Evolutionary conservation across 2,329 filamentous ascomycete genomes (phyloP).

Genomic region (Arthrobotrys megalospora): DNA sequence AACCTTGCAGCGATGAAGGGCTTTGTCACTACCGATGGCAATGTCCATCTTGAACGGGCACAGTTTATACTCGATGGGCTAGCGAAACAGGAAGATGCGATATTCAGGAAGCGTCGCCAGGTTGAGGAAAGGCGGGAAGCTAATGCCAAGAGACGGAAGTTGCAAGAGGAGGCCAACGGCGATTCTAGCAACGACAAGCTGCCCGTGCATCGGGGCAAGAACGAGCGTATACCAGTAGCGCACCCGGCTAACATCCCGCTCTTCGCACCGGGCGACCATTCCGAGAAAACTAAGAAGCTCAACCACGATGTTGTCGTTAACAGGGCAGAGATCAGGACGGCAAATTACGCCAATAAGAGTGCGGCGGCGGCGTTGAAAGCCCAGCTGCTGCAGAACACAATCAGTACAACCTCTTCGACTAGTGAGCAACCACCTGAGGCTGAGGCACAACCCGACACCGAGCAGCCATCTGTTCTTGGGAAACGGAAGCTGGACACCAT

Average conservation of each 20-base stretch:
- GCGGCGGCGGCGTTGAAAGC: conserved; percentile 90
- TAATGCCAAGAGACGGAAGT: conserved; percentile 81
- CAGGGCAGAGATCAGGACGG: conserved; percentile 76
- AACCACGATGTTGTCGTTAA: conserved; percentile 93
- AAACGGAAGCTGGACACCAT: conserved; percentile 84
- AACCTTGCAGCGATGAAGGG: conserved; percentile 92
- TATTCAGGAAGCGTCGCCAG: conserved; percentile 90
- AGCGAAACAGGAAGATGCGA: conserved; percentile 91
- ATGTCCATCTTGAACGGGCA: conserved; percentile 86
- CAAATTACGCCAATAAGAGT: conserved; percentile 90
- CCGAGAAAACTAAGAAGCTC: conserved; percentile 74
- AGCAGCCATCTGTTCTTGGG: conserved; percentile 71
- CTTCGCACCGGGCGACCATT: conserved; percentile 73
- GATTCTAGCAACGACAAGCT: conserved; percentile 35
- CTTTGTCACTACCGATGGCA: conserved; percentile 94
- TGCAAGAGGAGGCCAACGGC: conserved; percentile 72
- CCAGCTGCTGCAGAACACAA: conserved; percentile 73
- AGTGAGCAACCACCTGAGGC: conserved; percentile 5
- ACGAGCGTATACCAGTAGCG: conserved; percentile 66
- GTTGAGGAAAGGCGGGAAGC: conserved; percentile 86
- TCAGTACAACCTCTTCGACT: conserved; percentile 29
- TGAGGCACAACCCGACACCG: conserved; percentile 62
- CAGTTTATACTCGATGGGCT: conserved; percentile 90
- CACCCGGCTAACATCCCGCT: conserved; percentile 72
- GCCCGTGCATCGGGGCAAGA: conserved; percentile 57